Conservation (phyloP, 805 yeast species). For the Candida quercuum region DNA sequence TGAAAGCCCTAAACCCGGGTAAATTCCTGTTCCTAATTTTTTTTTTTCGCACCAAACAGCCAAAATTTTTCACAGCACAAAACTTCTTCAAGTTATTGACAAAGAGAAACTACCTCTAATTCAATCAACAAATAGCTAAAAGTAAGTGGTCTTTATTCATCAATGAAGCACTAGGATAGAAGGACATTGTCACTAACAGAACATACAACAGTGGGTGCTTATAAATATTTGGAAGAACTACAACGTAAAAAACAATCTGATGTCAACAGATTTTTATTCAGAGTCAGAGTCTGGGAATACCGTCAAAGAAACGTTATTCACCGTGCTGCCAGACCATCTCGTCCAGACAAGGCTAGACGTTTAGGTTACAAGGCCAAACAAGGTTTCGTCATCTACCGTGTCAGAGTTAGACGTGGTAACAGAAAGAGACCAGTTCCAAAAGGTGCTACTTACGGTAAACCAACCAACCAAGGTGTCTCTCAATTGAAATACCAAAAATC, state of each 20-base stretch:
- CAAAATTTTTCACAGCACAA: constrained; percentile 5
- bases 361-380: constrained; percentile 99
- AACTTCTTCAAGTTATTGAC: too few relatives aligned
- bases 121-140: not conserved
- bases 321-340: constrained; percentile 98
- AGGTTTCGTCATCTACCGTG: constrained; percentile 97
- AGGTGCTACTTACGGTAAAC: constrained; percentile 99
- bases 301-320: constrained; percentile 98
- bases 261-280: constrained; percentile 95
- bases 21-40: not conserved
- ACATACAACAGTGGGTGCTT: constrained; percentile 82
- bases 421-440: constrained; percentile 99
- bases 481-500: constrained; percentile 99
- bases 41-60: not conserved
- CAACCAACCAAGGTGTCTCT: constrained; percentile 99
- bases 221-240: constrained; percentile 98
- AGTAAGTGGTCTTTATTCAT: not conserved
- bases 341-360: constrained; percentile 99
- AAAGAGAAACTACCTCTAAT: not conserved
- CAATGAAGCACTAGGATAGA: not conserved
- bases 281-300: constrained; percentile 99
- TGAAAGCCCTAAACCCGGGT: not conserved
- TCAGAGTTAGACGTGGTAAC: constrained; percentile 99
- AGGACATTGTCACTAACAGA: constrained; percentile 4
- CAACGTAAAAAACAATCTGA: constrained; percentile 99